These are phyloP conservation scores for Pachysandra terminalis DNA, from an alignment of 164 flowering plant species.

Conservation along the genomic window DNA sequence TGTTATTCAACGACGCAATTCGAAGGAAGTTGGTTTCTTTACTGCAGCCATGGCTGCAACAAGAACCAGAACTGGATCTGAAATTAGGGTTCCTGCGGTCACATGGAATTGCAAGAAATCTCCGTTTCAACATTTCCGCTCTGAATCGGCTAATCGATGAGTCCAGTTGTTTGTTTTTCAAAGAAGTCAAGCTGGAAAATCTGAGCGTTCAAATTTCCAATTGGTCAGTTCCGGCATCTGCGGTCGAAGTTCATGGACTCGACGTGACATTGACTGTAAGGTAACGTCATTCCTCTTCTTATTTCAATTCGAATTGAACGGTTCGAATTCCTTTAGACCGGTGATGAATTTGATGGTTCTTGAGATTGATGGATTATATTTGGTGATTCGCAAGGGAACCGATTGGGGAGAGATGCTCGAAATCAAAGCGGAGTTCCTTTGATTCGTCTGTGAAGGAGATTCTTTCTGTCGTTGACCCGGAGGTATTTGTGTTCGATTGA, in stretches of 20 bases:
- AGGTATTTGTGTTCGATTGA: slow-evolving; percentile 39
- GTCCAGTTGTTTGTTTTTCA: slow-evolving; percentile 29
- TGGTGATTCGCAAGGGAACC: slow-evolving; percentile 30
- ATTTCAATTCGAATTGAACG: background rate
- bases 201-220: slow-evolving; percentile 39
- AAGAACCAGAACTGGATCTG: slow-evolving; percentile 53
- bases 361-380: slow-evolving; percentile 4
- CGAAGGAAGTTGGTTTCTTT: slow-evolving; percentile 51
- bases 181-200: slow-evolving; percentile 43
- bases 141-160: slow-evolving; percentile 47
- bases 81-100: slow-evolving; percentile 63
- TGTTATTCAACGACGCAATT: slow-evolving; percentile 37
- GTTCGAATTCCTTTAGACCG: background rate
- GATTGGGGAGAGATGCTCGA: slow-evolving; percentile 20
- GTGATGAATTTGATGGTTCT: slow-evolving; percentile 9
- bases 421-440: slow-evolving; percentile 12
- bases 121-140: slow-evolving; percentile 42
- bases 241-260: slow-evolving; percentile 46
- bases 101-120: slow-evolving; percentile 30
- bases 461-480: slow-evolving; percentile 63
- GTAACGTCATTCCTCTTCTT: slow-evolving; percentile 26
- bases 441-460: slow-evolving; percentile 34
- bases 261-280: slow-evolving; percentile 34
- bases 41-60: slow-evolving; percentile 65
- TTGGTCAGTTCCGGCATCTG: slow-evolving; percentile 62